phyloP scores from a whole-genome alignment of 2,329 filamentous ascomycete species.

The Verticillium tricorpus region DNA sequence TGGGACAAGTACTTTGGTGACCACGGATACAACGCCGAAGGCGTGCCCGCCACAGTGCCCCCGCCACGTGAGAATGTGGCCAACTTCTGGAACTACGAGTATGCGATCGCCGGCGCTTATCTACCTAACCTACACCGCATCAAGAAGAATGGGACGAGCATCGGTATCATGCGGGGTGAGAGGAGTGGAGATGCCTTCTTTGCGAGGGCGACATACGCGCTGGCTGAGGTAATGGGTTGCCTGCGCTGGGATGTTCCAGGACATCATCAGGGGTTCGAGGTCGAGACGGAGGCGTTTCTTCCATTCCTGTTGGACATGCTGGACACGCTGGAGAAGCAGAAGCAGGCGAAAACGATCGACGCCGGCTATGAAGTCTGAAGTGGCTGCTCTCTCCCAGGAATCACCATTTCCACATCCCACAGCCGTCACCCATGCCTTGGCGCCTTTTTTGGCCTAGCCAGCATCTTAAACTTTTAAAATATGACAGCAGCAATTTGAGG shows the following conservation, averaged over 20 bases:
- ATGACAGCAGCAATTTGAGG: background rate
- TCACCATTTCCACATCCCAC: background rate
- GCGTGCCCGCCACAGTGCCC: conserved; percentile 12
- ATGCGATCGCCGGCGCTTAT: conserved; percentile 15
- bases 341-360: background rate
- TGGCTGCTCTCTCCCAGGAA: too few species aligned
- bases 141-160: conserved; percentile 17
- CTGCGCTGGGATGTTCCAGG: conserved; percentile 20
- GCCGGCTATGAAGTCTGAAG: background rate
- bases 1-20: conserved; percentile 15
- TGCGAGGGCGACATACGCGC: conserved; percentile 19
- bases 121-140: conserved; percentile 20
- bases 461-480: background rate
- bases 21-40: conserved; percentile 21
- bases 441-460: background rate
- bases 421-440: background rate
- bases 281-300: conserved; percentile 21
- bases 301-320: conserved; percentile 20
- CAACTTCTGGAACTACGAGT: conserved; percentile 26
- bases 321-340: conserved; percentile 14
- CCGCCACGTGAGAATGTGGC: conserved; percentile 16
- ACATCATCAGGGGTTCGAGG: conserved; percentile 25
- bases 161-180: conserved; percentile 21
- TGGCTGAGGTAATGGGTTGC: conserved; percentile 22
- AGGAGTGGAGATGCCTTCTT: conserved; percentile 22